Evolutionary conservation across 805 yeast species (phyloP).

Genomic region (Candida chilensis): DNA sequence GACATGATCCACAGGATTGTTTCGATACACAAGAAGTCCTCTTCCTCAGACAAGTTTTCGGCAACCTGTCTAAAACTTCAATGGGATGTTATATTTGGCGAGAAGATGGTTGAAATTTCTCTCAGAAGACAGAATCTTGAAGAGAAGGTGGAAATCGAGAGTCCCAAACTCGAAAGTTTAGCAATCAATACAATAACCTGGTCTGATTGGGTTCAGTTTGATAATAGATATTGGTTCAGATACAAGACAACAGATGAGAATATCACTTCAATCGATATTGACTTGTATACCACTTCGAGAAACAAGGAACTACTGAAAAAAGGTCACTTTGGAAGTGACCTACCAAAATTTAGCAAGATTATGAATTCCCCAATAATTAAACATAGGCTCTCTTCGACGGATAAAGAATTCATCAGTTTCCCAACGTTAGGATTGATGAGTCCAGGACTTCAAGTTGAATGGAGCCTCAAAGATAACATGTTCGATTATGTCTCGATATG

Average conservation of each 20-base stretch:
- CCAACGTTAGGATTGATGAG: conserved; percentile 4
- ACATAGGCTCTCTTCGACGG: too few relatives aligned
- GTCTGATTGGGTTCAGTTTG: conserved; percentile 25
- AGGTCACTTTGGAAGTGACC: conserved; percentile 3
- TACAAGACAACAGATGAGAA: conserved; percentile 7
- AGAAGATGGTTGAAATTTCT: conserved; percentile 1
- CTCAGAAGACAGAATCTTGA: conserved; percentile 8
- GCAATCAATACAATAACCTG: conserved; percentile 7
- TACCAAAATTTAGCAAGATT: conserved; percentile 6
- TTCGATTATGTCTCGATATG: too few relatives aligned
- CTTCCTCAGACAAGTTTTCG: not conserved
- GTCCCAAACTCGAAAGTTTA: conserved; percentile 5
- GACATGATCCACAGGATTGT: not conserved
- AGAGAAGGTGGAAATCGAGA: conserved; percentile 7
- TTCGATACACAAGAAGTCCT: too few relatives aligned
- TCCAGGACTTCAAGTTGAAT: conserved; percentile 4
- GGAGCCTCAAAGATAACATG: conserved; percentile 10
- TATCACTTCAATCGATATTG: conserved; percentile 1
- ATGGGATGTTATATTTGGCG: conserved; percentile 7
- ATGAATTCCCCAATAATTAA: conserved; percentile 9
- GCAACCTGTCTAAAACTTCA: conserved; percentile 9
- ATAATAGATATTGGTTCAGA: conserved; percentile 30
- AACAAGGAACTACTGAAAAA: conserved; percentile 5
- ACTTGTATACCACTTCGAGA: conserved; percentile 5
- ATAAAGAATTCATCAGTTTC: conserved; percentile 5